Evolutionary conservation across 352 stramenopile species (phyloP), one percentile per base, ranked within the genome.

Genomic region (Peronospora farinosa): DNA sequence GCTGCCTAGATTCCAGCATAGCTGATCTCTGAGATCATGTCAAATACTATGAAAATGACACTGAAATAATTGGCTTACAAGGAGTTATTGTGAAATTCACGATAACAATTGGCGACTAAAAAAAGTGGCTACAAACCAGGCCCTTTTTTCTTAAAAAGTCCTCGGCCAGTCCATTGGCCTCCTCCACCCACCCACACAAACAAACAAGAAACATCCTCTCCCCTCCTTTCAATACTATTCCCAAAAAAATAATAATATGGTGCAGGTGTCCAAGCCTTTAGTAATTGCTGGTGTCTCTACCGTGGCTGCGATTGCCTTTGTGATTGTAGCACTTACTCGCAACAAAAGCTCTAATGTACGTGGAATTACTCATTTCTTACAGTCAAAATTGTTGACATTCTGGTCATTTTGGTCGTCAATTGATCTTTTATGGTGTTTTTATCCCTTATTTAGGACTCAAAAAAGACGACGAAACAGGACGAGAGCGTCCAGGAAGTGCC

Each of bases 181-280:
- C 49, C 40, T 5, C 41, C 33, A 39, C 55, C 50, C 47, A 52
- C 40, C 54, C 48, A 54, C 43, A 38, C 52, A 45, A 54, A 38
- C 48, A 54, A 47, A 38, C 52, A 45, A 54, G 44, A 60, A n/a
- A 43, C 44, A 30, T 38, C 23, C 38, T 45, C 30, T 40, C 41
- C 38, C 39, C 35, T 39, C 31, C 39, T 47, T 10, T 28, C 3
- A 27, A 7, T 27, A 27, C 23, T 4, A 27, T 40, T 19, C 23
- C 16, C n/a, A n/a, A n/a, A n/a, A n/a, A n/a, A n/a, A 35, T 39
- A n/a, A 27, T 17, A 46, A 47, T 56, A 92, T 90, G 79, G 74
- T 84, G 63, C 74, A 85, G 47, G 74, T 88, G 61, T 79, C 69
- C 62, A 93, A 91, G 66, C 78, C 78, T 37, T 57, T 91, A 45